These are phyloP conservation scores for Naematelia encephala DNA, from an alignment of 768 basidiomycete genomes.

Conservation along the genomic window DNA sequence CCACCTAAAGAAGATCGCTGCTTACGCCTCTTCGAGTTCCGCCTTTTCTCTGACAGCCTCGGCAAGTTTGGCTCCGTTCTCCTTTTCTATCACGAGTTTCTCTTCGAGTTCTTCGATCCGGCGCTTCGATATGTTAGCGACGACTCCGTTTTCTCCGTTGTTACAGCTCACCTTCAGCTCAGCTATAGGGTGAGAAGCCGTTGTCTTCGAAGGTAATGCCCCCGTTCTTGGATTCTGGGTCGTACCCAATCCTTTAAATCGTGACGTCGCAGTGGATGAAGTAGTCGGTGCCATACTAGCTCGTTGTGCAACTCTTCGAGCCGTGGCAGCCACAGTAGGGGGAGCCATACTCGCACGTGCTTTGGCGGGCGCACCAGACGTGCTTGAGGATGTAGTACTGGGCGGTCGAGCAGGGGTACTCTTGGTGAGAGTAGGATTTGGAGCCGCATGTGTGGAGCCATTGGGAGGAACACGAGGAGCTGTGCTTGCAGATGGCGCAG, in stretches of 20 bases:
- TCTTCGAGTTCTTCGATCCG: conserved; percentile 12
- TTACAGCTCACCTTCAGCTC: conserved; percentile 23
- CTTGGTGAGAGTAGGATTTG: too few species aligned
- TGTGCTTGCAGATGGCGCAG: too few species aligned
- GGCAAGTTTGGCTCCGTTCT: background rate
- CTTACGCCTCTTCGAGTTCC: background rate
- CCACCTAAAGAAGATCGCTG: too few species aligned
- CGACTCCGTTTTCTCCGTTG: background rate
- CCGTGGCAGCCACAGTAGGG: conserved; percentile 5
- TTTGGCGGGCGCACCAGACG: background rate
- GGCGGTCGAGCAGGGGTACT: background rate
- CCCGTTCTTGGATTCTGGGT: conserved; percentile 13
- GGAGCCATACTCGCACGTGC: conserved; percentile 2
- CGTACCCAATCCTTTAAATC: background rate
- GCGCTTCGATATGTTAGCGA: background rate
- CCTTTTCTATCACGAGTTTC: conserved; percentile 13
- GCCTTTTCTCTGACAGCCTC: background rate
- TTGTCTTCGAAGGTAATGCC: background rate
- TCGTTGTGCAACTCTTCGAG: conserved; percentile 1
- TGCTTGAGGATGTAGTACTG: background rate
- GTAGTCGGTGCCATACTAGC: conserved; percentile 15
- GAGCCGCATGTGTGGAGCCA: too few species aligned
- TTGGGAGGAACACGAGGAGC: too few species aligned
- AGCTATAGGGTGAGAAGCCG: conserved; percentile 11
- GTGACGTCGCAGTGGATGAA: background rate